These are phyloP conservation scores for Paraphoma chrysanthemicola DNA, from an alignment of 2,329 filamentous ascomycete species.

Conservation along the genomic window DNA sequence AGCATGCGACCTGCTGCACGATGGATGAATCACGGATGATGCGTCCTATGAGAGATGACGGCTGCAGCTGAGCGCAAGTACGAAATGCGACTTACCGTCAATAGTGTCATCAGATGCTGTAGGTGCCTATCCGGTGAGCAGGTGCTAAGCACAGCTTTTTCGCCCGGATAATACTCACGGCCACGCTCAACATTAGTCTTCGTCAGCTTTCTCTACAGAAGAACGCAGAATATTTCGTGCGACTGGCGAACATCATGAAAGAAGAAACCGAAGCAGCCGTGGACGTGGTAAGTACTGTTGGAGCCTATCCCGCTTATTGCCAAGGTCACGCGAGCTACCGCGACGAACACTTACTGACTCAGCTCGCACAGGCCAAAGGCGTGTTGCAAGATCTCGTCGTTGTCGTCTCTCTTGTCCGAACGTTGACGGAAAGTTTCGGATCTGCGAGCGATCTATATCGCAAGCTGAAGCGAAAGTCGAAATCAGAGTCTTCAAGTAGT, in stretches of 20 bases:
- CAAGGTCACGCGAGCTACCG: neutral
- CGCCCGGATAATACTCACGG: neutral
- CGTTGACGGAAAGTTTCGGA: conserved; percentile 37
- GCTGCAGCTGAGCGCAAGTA: conserved; percentile 3
- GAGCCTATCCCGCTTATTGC: neutral
- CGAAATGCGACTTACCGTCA: neutral
- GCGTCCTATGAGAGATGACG: conserved; percentile 1
- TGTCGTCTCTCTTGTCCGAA: conserved; percentile 38
- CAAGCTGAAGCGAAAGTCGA: conserved; percentile 34
- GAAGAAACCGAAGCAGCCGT: conserved; percentile 23
- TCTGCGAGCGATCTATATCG: conserved; percentile 41
- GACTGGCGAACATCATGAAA: conserved; percentile 11
- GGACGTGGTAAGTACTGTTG: conserved; percentile 13
- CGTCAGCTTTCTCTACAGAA: neutral
- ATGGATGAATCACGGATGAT: conserved; percentile 9
- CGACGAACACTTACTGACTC: conserved; percentile 6
- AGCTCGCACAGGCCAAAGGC: conserved; percentile 30
- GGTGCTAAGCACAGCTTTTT: neutral
- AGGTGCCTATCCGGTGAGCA: conserved; percentile 6
- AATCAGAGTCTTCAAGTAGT: conserved; percentile 15
- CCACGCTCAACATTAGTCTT: neutral
- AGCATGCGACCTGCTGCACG: conserved; percentile 2
- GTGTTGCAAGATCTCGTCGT: conserved; percentile 32
- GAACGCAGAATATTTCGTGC: neutral
- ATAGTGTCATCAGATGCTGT: neutral